Base-by-base conservation (phyloP, 164 flowering plant genomes). In the Chimonanthus salicifolius region DNA sequence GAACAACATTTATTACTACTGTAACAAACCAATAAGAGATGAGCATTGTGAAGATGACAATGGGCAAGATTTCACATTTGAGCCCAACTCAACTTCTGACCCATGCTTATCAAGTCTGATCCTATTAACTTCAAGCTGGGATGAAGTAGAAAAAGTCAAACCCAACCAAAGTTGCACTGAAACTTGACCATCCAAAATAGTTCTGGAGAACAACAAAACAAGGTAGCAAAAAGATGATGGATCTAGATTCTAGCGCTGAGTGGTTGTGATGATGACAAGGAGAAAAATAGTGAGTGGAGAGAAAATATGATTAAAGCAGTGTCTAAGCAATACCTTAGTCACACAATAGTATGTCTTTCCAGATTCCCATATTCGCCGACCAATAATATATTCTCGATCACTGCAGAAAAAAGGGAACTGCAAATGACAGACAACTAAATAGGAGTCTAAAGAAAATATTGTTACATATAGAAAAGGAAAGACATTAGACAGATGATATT, bases 331-430 rank as follows among this genome's bases (percentile, higher is more conserved):
- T 84, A 90, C 99, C 98, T 95, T 95, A 73, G 99, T 95, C 49
- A 92, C 88, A 76, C 98, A 92, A 73, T 88, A 93, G 78, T 87
- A 95, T 4, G 83, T 81, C 76, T 78, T 92, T 65, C 87, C 92
- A 79, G 89, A 84, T 78, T 95, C 98, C 99, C 99, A 95, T 73
- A 95, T 92, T 72, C 94, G 85, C 74, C 97, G 83, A 62, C 96
- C 98, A 81, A 93, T 87, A 63, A 93, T 86, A 75, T 95, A 95
- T 77, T 92, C 99, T 72, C 99, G 84, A 78, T 95, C 97, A 77
- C 98, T 91, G 80, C 98, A 95, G 92, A 95, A 95, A 74, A 95
- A 95, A 33, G 98, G 99, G 79, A 95, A 95, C 98, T 93, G 92
- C 83, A 83, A 71, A 83, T 33, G 50, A 49, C 74, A 78, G 68